A percentile compares a stretch with the other conserved stretches of the same genome.
phyloP scores from a whole-genome alignment of 2,329 filamentous ascomycete species.

The Neonectria hederae region DNA sequence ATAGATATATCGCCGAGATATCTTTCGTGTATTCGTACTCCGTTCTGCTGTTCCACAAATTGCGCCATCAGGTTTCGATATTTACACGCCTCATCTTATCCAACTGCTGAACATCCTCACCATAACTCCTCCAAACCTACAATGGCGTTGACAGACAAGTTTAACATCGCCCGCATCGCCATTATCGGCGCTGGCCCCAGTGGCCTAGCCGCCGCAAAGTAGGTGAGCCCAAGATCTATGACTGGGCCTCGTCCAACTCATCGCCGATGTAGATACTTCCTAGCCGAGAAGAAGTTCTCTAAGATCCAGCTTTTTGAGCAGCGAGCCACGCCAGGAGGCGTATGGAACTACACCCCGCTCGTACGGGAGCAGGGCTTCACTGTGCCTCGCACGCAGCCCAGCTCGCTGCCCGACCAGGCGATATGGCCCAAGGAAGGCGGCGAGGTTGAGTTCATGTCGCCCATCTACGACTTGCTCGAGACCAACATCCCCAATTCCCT shows the following conservation, averaged over 20 bases:
- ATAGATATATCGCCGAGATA: neutral
- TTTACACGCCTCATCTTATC: neutral
- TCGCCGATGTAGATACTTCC: conserved; percentile 65
- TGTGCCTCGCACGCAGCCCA: conserved; percentile 45
- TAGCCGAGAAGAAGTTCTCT: conserved; percentile 70
- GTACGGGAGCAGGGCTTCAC: conserved; percentile 41
- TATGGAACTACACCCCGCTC: conserved; percentile 72
- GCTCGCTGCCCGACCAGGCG: conserved; percentile 54
- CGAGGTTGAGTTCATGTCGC: conserved; percentile 68
- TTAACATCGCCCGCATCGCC: conserved; percentile 62
- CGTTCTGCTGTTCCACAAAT: neutral
- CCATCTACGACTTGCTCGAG: conserved; percentile 75
- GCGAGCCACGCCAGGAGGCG: conserved; percentile 69
- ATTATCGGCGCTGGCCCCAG: conserved; percentile 79
- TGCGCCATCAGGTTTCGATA: neutral
- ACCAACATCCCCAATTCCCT: conserved; percentile 79
- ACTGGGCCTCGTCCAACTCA: neutral
- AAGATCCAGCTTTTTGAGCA: conserved; percentile 77
- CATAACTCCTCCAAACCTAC: neutral
- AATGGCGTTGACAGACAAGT: conserved; percentile 36
- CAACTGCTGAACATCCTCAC: neutral
- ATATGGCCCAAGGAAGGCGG: conserved; percentile 39
- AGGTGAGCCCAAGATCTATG: conserved; percentile 8
- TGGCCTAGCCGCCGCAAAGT: conserved; percentile 68
- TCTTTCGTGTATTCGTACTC: neutral